Conservation (phyloP, 2,329 filamentous ascomycete species). For the Xylariaceae sp. region DNA sequence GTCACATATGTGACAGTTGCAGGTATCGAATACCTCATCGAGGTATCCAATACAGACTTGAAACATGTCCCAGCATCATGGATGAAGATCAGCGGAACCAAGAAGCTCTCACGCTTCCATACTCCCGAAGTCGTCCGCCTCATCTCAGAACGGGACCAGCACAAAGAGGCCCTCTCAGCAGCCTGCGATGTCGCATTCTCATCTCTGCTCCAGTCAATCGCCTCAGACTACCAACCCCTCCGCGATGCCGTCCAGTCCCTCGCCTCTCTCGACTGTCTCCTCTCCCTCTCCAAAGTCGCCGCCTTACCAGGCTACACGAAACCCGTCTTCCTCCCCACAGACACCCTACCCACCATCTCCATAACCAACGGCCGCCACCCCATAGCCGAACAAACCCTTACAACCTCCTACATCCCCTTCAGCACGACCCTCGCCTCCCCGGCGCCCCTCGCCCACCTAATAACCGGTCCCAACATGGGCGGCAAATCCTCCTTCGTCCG, state of each 20-base stretch:
- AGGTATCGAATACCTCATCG: slow-evolving; percentile 91
- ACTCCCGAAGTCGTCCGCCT: slow-evolving; percentile 82
- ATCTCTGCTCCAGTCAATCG: slow-evolving; percentile 65
- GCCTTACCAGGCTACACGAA: slow-evolving; percentile 82
- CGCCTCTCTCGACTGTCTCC: slow-evolving; percentile 80
- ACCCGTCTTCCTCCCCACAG: slow-evolving; percentile 60
- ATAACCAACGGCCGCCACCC: slow-evolving; percentile 79
- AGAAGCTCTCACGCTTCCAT: slow-evolving; percentile 87
- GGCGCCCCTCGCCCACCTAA: slow-evolving; percentile 67
- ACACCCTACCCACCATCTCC: slow-evolving; percentile 60
- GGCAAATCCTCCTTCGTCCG: slow-evolving; percentile 98
- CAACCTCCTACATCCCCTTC: slow-evolving; percentile 88
- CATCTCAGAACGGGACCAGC: slow-evolving; percentile 82
- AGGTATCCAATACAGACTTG: slow-evolving; percentile 76
- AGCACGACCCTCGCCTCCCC: slow-evolving; percentile 66
- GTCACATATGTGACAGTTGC: slow-evolving; percentile 78
- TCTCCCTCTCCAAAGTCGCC: slow-evolving; percentile 80
- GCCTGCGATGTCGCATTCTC: slow-evolving; percentile 83
- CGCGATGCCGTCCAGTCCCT: slow-evolving; percentile 84
- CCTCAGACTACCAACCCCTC: slow-evolving; percentile 79
- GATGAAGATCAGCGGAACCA: slow-evolving; percentile 92
- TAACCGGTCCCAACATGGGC: slow-evolving; percentile 98
- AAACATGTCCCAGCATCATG: slow-evolving; percentile 90
- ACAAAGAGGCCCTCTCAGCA: slow-evolving; percentile 87
- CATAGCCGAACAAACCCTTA: slow-evolving; percentile 87